Base-by-base conservation (phyloP, 2,329 filamentous ascomycete genomes). In the Mycocentrospora acerina region DNA sequence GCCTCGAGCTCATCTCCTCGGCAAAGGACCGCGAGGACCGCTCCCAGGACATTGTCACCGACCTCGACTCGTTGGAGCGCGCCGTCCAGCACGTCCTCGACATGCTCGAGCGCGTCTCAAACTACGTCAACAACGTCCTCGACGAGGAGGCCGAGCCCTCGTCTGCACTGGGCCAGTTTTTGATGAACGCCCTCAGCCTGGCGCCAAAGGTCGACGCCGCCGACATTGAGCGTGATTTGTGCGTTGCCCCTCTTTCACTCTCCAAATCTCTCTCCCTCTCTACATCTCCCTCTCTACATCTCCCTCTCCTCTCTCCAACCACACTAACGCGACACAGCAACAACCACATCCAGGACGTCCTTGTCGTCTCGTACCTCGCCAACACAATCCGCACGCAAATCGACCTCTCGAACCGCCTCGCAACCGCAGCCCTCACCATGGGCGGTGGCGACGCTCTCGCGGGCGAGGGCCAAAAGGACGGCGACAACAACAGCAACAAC, bases 341-440 rank as follows among this genome's bases (percentile, higher is more conserved):
- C 82, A 95, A 95, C 78, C 93, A 98, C 76, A 90, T 98, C 71
- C 93, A 98, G 76, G 93, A 98, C 70, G 90, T 98, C 46, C 83
- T 98, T 54, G 90, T 97, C 70, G 90, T 98, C 60, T 95, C 90
- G 55, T 98, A 98, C 77, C 81, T 98, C 52, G 90, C 93, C 69
- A 98, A 97, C 79, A 96, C 90, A 54, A 95, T 97, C 73, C 89
- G 91, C 71, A 97, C 91, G 57, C 93, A 98, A 77, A 96, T 98
- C 75, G 93, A 97, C 65, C 83, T 98, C 43, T 95, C 90, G 52
- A 95, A 97, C 79, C 83, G 91, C 51, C 77, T 98, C 63, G 91
- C 91, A 37, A 93, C 73, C 8, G 74, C 74, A 7, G 71, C 74
- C 3, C 67, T 77, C 30, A 76, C 73, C 22, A 68, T 75, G 52